These are phyloP conservation scores for Trapa incisa DNA, from an alignment of 345 rosid species.

Conservation along the genomic window DNA sequence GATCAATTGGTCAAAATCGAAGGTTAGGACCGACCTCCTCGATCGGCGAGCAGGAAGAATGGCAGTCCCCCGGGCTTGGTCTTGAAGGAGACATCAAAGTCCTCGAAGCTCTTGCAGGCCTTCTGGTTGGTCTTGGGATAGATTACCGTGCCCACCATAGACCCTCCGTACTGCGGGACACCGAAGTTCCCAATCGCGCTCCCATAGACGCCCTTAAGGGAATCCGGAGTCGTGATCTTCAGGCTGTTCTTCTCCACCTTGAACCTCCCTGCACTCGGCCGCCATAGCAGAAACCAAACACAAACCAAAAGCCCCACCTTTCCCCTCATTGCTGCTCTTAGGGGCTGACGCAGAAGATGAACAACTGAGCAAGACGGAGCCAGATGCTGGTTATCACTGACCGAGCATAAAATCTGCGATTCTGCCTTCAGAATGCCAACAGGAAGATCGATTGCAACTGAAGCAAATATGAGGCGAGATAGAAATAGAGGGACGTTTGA, in stretches of 20 bases:
- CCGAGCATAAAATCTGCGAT: neutral
- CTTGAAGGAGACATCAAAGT: constrained; percentile 32
- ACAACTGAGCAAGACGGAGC: neutral
- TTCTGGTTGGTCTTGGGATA: constrained; percentile 41
- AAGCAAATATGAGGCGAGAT: neutral
- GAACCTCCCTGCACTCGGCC: constrained; percentile 15
- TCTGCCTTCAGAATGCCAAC: neutral
- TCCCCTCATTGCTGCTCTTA: constrained; percentile 3
- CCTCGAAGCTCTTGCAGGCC: constrained; percentile 35
- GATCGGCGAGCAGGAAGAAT: constrained; percentile 40
- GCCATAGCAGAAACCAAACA: constrained; percentile 7
- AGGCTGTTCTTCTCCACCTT: constrained; percentile 55
- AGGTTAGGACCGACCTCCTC: constrained; percentile 29
- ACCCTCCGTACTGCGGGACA: constrained; percentile 47
- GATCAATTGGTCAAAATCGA: neutral
- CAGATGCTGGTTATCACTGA: constrained; percentile 1
- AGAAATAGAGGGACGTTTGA: neutral
- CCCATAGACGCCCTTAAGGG: constrained; percentile 36
- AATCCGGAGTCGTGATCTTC: constrained; percentile 38
- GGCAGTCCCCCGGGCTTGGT: constrained; percentile 35
- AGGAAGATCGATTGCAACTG: neutral
- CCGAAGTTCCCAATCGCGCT: constrained; percentile 53
- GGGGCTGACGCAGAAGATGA: constrained; percentile 3
- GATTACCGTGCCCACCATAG: constrained; percentile 38
- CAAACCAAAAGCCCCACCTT: constrained; percentile 2